Conservation (phyloP, 2,329 filamentous ascomycete species). For the Allantophomopsis lycopodina region DNA sequence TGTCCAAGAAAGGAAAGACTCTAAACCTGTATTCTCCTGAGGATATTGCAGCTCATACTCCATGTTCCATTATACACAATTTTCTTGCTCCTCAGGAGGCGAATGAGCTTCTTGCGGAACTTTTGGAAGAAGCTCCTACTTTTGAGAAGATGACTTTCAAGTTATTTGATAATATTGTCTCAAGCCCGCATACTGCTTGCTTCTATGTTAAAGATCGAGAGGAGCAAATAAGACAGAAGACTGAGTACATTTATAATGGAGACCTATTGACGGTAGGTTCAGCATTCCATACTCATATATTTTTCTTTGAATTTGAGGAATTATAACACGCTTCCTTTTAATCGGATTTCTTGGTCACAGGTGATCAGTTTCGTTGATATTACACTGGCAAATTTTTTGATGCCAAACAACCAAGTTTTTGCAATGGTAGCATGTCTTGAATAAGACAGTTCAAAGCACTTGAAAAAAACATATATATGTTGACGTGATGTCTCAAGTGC, state of each 20-base stretch:
- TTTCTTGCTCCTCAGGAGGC: conserved; percentile 65
- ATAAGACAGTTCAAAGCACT: too few relatives aligned
- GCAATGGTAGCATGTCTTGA: too few relatives aligned
- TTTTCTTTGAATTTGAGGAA: not conserved
- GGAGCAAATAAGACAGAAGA: conserved; percentile 56
- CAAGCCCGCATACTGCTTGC: conserved; percentile 69
- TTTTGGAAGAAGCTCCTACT: conserved; percentile 58
- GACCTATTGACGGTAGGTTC: conserved; percentile 44
- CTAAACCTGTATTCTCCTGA: conserved; percentile 71
- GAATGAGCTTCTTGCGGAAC: conserved; percentile 58
- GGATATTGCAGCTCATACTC: conserved; percentile 72
- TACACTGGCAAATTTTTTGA: too few relatives aligned
- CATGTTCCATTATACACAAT: conserved; percentile 86
- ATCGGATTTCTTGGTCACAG: too few relatives aligned
- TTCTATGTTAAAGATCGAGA: conserved; percentile 70
- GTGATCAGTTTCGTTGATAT: too few relatives aligned
- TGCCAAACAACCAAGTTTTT: too few relatives aligned
- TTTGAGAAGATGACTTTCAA: conserved; percentile 67
- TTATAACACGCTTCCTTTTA: too few relatives aligned
- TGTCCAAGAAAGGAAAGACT: conserved; percentile 68
- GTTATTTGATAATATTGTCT: conserved; percentile 76
- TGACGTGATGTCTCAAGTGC: too few relatives aligned
- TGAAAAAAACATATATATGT: too few relatives aligned
- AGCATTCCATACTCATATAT: not conserved
- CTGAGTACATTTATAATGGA: conserved; percentile 80